These are phyloP conservation scores for Bonia amplexicaulis DNA, from an alignment of 176 grass and related monocot genomes.

Conservation along the genomic window DNA sequence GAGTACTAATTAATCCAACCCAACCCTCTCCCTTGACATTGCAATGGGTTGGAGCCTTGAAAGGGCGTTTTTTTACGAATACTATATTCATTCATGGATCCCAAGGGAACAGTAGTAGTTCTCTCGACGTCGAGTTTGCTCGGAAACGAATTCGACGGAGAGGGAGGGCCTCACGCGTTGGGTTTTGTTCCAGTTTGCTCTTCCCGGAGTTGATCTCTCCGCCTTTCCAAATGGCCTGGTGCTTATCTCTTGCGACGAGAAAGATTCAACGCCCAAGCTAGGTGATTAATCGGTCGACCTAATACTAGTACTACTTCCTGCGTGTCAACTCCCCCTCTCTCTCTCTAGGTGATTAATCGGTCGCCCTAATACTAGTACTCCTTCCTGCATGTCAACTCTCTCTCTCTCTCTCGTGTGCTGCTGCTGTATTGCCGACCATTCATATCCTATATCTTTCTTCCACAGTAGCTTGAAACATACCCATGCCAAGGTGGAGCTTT, in stretches of 20 bases:
- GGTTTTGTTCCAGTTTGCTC: not conserved
- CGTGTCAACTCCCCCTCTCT: too few relatives aligned
- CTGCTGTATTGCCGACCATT: not conserved
- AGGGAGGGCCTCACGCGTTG: too few relatives aligned
- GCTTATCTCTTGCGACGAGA: not conserved
- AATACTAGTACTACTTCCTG: not conserved
- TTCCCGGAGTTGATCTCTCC: not conserved
- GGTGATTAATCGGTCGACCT: not conserved
- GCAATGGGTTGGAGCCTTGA: not conserved
- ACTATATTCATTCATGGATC: slow-evolving; percentile 15
- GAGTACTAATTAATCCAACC: not conserved
- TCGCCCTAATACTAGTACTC: too few relatives aligned
- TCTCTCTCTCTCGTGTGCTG: too few relatives aligned
- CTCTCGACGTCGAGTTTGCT: not conserved
- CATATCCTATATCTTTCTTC: not conserved
- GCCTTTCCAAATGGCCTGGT: not conserved
- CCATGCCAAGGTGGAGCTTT: not conserved
- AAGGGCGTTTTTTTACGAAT: not conserved
- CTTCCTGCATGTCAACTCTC: not conserved
- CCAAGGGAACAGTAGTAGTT: not conserved
- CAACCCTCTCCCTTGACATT: not conserved
- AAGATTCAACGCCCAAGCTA: not conserved
- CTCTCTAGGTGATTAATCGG: not conserved
- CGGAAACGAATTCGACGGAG: too few relatives aligned
- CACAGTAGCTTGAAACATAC: slow-evolving; percentile 6